These are phyloP conservation scores for Albifimbria verrucaria DNA, from an alignment of 2,329 filamentous ascomycete species.

Conservation along the genomic window DNA sequence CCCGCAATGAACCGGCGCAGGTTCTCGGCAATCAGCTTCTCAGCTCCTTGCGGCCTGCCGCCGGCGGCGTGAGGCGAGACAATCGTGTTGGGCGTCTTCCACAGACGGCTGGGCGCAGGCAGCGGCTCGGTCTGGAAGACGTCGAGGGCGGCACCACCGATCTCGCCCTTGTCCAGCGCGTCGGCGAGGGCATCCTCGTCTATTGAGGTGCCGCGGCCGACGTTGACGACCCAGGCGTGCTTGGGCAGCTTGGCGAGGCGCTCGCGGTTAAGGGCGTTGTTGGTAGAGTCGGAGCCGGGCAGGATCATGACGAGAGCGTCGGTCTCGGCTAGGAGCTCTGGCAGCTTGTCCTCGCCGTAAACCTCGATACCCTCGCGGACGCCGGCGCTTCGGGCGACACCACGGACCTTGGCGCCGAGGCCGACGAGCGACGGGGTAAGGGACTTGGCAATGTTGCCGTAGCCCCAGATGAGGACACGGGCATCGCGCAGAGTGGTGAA, in stretches of 20 bases:
- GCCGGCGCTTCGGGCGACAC: slow-evolving; percentile 53
- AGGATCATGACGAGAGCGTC: slow-evolving; percentile 68
- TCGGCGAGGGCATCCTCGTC: slow-evolving; percentile 47
- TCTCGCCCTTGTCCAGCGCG: slow-evolving; percentile 37
- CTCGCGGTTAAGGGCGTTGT: slow-evolving; percentile 52
- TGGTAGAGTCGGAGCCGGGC: slow-evolving; percentile 54
- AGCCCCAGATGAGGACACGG: slow-evolving; percentile 60
- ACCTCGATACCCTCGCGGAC: slow-evolving; percentile 58
- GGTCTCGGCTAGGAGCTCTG: slow-evolving; percentile 51
- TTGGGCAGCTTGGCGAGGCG: slow-evolving; percentile 50
- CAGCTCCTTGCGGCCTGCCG: slow-evolving; percentile 57
- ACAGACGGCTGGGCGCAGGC: slow-evolving; percentile 40
- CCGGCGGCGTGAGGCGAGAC: slow-evolving; percentile 58
- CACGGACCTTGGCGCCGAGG: slow-evolving; percentile 56
- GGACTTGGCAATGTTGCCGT: slow-evolving; percentile 63
- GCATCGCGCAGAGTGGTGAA: slow-evolving; percentile 61
- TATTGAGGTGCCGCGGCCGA: slow-evolving; percentile 45
- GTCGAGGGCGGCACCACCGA: slow-evolving; percentile 48
- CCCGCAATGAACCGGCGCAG: slow-evolving; percentile 56
- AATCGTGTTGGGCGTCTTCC: slow-evolving; percentile 48
- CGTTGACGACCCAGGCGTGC: slow-evolving; percentile 55
- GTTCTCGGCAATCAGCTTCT: slow-evolving; percentile 59
- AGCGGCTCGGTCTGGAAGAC: slow-evolving; percentile 46
- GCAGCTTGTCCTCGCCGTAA: slow-evolving; percentile 49
- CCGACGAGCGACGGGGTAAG: slow-evolving; percentile 51